These are phyloP conservation scores for Croton laevigatus DNA, from an alignment of 441 rosid species.

Conservation along the genomic window DNA sequence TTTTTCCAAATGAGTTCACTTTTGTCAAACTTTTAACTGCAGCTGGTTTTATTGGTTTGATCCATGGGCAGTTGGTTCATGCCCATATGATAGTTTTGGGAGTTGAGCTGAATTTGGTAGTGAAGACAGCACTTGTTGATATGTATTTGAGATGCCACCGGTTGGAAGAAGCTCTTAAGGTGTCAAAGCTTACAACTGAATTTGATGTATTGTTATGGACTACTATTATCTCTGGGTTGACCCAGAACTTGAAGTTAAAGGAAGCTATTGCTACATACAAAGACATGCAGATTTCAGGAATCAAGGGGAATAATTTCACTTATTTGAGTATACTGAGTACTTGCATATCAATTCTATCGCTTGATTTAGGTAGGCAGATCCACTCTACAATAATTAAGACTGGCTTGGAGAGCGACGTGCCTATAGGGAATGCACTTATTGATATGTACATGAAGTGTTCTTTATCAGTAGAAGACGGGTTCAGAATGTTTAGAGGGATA, in stretches of 20 bases:
- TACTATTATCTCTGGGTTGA: conserved; percentile 69
- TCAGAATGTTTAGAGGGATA: conserved; percentile 44
- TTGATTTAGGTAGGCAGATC: conserved; percentile 61
- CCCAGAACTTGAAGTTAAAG: conserved; percentile 49
- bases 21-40: conserved; percentile 55
- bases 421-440: conserved; percentile 75
- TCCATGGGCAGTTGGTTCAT: conserved; percentile 60
- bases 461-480: conserved; percentile 42
- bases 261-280: conserved; percentile 49
- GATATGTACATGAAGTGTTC: conserved; percentile 88
- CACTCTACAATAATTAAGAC: conserved; percentile 60
- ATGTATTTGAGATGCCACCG: conserved; percentile 61
- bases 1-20: conserved; percentile 57
- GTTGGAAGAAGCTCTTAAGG: conserved; percentile 56
- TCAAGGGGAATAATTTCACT: conserved; percentile 59
- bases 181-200: conserved; percentile 55
- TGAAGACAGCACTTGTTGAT: conserved; percentile 68
- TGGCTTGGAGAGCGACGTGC: conserved; percentile 44
- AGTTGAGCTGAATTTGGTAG: conserved; percentile 56
- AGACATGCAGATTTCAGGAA: conserved; percentile 54
- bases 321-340: conserved; percentile 69
- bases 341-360: conserved; percentile 46
- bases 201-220: conserved; percentile 73
- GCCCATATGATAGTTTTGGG: conserved; percentile 70
- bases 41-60: conserved; percentile 45